Evolutionary conservation across 176 grass and related monocot genomes (phyloP), one percentile per base, ranked within the genome.

Genomic region (Juncus inflexus): DNA sequence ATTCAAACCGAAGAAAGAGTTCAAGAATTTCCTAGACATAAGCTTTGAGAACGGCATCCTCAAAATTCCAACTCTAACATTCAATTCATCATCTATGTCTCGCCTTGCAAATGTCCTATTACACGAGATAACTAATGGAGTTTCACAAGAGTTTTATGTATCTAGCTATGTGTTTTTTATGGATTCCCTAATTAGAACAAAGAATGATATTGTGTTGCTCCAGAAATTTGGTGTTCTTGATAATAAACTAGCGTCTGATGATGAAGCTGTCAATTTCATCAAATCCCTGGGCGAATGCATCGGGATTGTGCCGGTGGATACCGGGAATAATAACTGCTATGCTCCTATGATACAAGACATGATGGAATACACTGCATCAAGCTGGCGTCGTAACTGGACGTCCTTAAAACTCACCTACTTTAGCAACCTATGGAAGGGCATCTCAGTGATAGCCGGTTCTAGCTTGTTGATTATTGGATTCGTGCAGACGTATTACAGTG

Each of bases 361-460:
- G 39, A 2, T 28, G 4, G 9, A 0, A 9, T 76, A 76, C 74
- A 66, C 35, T 15, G 35, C n/a, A 4, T 67, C 14, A 4, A 45
- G 52, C 5, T 68, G 62, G 74, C 74, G 7, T 42, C 38, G 39
- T 10, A 41, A 35, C 62, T 42, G 74, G 51, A 10, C 14, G 10
- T 57, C 49, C 55, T 50, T 77, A 52, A 64, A 42, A 51, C 74
- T n/a, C 1, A 38, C 65, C 15, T 76, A 76, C 57, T 76, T 69
- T 38, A 69, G 54, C 6, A 69, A 69, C 51, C 66, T 49, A 0
- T 69, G 43, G 51, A 54, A 43, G 51, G 66, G 7, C 39, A 50
- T 69, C 35, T 69, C 66, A 13, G 66, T 69, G 12, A 69, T 69
- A 40, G 66, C 43, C 43, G 43, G 43, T 47, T 47, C 43, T 47